These are phyloP conservation scores for Chaetomium tenue DNA, from an alignment of 495 filamentous ascomycete species.

Conservation along the genomic window DNA sequence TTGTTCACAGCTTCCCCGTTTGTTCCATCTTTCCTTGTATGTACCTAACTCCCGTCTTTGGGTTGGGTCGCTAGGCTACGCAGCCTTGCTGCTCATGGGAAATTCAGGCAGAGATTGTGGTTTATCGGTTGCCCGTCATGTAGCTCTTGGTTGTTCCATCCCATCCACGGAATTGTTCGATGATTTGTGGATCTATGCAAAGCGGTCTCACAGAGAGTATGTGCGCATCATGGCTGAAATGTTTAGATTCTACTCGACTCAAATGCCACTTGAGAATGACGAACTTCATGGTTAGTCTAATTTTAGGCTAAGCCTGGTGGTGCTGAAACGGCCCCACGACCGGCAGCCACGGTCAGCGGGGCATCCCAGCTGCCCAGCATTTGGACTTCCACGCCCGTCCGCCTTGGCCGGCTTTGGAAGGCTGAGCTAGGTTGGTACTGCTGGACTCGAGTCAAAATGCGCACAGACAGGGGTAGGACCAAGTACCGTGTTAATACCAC, in stretches of 20 bases:
- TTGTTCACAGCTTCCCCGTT: no score
- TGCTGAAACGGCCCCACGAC: conserved; percentile 11
- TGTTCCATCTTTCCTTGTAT: no score
- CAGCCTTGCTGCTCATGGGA: no score
- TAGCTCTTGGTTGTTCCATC: no score
- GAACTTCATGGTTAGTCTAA: background rate
- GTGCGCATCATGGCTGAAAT: background rate
- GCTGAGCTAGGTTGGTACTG: conserved; percentile 24
- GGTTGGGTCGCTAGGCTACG: no score
- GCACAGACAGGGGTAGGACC: background rate
- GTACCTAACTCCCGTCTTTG: no score
- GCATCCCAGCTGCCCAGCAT: conserved; percentile 9
- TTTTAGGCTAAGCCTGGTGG: conserved; percentile 7
- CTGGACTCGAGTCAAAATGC: background rate
- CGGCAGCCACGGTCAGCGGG: conserved; percentile 25
- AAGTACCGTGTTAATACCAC: conserved; percentile 28
- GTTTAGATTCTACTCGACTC: background rate
- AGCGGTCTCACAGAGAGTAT: background rate
- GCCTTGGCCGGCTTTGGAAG: conserved; percentile 1
- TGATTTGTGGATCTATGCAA: no score
- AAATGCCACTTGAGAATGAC: background rate
- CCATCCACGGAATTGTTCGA: no score
- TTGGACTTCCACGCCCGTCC: conserved; percentile 26
- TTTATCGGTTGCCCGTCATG: no score
- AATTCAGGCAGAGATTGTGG: no score